A percentile compares a stretch with the other conserved stretches of the same genome.
Evolutionary conservation across 148 eudicot genomes (phyloP).

Genomic region (Rhododendron williamsianum): DNA sequence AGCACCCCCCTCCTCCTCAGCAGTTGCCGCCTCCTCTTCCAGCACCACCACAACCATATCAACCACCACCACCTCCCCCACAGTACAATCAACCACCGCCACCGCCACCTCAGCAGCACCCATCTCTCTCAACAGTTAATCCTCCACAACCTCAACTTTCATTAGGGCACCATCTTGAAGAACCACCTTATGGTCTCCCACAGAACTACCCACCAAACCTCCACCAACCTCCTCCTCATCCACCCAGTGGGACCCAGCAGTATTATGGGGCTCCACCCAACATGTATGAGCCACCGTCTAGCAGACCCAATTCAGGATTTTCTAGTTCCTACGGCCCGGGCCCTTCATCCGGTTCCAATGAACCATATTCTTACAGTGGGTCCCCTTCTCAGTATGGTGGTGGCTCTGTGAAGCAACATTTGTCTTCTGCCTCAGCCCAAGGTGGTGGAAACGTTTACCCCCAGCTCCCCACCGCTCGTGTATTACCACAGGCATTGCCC

Average conservation of each 20-base stretch:
- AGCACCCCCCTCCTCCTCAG: conserved; percentile 46
- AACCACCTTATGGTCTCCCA: conserved; percentile 38
- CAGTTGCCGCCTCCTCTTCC: conserved; percentile 37
- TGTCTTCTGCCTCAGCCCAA: conserved; percentile 29
- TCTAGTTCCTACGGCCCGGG: conserved; percentile 45
- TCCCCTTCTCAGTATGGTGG: conserved; percentile 57
- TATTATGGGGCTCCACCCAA: conserved; percentile 46
- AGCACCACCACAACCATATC: conserved; percentile 41
- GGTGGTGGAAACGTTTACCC: conserved; percentile 49
- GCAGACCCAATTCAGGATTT: conserved; percentile 47
- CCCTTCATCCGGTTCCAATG: conserved; percentile 45
- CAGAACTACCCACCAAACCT: conserved; percentile 42
- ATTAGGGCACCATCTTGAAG: conserved; percentile 51
- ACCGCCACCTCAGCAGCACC: conserved; percentile 49
- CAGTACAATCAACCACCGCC: conserved; percentile 16
- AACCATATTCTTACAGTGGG: conserved; percentile 52
- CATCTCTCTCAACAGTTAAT: conserved; percentile 31
- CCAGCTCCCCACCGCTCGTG: conserved; percentile 63
- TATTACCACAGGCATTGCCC: conserved; percentile 27
- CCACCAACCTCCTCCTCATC: conserved; percentile 45
- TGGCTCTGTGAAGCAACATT: conserved; percentile 51
- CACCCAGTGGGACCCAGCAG: conserved; percentile 45
- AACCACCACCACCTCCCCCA: conserved; percentile 24
- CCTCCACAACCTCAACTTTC: conserved; percentile 34
- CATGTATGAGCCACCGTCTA: conserved; percentile 57